phyloP scores from a whole-genome alignment of 78 protist genomes.

The Mastigamoeba balamuthi region DNA sequence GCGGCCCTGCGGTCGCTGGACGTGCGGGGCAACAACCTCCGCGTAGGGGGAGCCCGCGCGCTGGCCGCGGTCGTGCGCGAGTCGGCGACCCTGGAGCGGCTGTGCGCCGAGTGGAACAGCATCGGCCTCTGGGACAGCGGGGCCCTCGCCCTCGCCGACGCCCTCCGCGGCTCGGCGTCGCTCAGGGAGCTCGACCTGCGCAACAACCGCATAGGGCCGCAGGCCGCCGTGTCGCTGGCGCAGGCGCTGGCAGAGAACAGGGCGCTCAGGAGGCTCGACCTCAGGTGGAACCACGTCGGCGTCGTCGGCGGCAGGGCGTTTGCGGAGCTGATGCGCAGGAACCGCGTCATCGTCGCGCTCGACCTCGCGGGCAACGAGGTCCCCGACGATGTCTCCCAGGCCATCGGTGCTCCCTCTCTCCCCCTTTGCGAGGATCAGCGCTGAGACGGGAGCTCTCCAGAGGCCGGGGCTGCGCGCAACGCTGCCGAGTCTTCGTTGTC shows the following conservation, averaged over 20 bases:
- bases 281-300: constrained; percentile 22
- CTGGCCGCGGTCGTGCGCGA: neutral
- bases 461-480: no score
- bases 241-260: neutral
- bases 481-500: no score
- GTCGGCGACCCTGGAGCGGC: neutral
- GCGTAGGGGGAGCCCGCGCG: neutral
- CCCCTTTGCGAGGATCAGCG: no score
- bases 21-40: neutral
- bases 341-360: neutral
- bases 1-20: neutral
- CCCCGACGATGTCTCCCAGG: neutral
- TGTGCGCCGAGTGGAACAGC: constrained; percentile 18
- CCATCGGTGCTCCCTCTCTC: constrained; percentile 1
- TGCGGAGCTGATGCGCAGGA: neutral
- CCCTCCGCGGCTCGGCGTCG: neutral
- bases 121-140: constrained; percentile 25
- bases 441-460: no score
- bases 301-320: constrained; percentile 1
- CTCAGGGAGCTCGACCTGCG: constrained; percentile 20
- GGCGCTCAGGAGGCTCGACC: constrained; percentile 1
- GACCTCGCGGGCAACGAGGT: constrained; percentile 26
- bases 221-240: neutral
- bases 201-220: constrained; percentile 10
- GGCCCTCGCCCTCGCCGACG: neutral